Percentiles rank a stretch among this genome's conserved stretches.
phyloP scores from a whole-genome alignment of 495 filamentous ascomycete species.

The Penicillium samsonianum region DNA sequence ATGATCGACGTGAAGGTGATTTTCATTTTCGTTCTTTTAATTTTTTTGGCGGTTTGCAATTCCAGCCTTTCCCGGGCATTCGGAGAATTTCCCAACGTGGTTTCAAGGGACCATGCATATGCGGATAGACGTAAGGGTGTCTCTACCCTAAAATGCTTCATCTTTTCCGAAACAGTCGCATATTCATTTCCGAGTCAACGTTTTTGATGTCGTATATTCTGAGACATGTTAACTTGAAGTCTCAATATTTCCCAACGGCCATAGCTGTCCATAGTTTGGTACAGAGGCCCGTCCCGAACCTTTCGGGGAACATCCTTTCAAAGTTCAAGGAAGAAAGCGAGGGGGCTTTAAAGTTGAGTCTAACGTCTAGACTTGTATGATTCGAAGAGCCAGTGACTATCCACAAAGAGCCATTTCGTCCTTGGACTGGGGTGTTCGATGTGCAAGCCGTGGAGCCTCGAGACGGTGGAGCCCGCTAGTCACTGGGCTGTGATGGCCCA shows the following conservation, averaged over 20 bases:
- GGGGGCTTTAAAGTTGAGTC: not conserved
- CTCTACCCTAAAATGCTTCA: not conserved
- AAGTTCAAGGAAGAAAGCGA: not conserved
- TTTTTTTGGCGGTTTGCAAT: not conserved
- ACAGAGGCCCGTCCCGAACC: constrained; percentile 35
- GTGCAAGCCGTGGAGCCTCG: constrained; percentile 2
- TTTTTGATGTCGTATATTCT: not conserved
- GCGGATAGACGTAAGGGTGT: constrained; percentile 10
- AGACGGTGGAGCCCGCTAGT: constrained; percentile 18
- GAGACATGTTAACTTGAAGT: not conserved
- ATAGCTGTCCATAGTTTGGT: constrained; percentile 26
- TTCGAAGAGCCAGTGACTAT: not conserved
- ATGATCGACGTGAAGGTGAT: constrained; percentile 2
- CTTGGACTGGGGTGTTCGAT: not conserved
- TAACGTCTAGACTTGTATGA: constrained; percentile 5
- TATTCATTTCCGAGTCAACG: not conserved
- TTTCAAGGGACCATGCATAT: constrained; percentile 13
- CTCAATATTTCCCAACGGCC: constrained; percentile 6
- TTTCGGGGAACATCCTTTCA: not conserved
- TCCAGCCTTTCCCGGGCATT: constrained; percentile 10
- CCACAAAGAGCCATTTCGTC: not conserved
- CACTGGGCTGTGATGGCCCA: constrained; percentile 23
- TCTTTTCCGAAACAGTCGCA: not conserved
- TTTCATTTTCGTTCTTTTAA: not conserved
- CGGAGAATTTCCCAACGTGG: constrained; percentile 31